Conservation (phyloP, 306 rosid genomes). For the Trifolium fragiferum region DNA sequence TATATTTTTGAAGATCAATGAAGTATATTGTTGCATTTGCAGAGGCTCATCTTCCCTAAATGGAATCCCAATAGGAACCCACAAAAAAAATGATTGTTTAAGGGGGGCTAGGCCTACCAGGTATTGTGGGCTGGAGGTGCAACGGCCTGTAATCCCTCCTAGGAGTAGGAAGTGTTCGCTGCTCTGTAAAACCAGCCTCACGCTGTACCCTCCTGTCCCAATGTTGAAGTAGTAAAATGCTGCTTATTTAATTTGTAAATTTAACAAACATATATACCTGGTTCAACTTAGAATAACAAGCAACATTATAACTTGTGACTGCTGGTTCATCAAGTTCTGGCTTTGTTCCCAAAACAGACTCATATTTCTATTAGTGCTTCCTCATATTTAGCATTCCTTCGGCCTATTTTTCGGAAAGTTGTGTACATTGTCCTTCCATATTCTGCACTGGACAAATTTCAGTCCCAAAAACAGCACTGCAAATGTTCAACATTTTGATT, state of each 20-base stretch:
- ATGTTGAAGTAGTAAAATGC: constrained; percentile 17
- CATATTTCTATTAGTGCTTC: constrained; percentile 52
- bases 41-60: too few species aligned
- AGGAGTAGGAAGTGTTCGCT: too few species aligned
- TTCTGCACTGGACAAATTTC: constrained; percentile 94
- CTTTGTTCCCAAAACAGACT: constrained; percentile 84
- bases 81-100: too few species aligned
- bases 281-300: constrained; percentile 90
- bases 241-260: constrained; percentile 2
- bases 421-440: constrained; percentile 97
- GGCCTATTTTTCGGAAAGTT: constrained; percentile 77
- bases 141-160: too few species aligned
- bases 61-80: too few species aligned
- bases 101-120: too few species aligned
- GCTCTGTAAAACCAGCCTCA: too few species aligned
- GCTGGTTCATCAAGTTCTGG: constrained; percentile 77
- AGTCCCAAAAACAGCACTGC: constrained; percentile 91
- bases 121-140: too few species aligned
- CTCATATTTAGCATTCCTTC: constrained; percentile 75
- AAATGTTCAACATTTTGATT: constrained; percentile 44
- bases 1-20: too few species aligned
- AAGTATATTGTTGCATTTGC: too few species aligned
- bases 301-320: constrained; percentile 91
- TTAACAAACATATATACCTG: constrained; percentile 60
- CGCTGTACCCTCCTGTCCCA: neutral